Evolutionary conservation across 2,329 filamentous ascomycete genomes (phyloP), one percentile per base, ranked within the genome.

Genomic region (Rhynchosporium graminicola): DNA sequence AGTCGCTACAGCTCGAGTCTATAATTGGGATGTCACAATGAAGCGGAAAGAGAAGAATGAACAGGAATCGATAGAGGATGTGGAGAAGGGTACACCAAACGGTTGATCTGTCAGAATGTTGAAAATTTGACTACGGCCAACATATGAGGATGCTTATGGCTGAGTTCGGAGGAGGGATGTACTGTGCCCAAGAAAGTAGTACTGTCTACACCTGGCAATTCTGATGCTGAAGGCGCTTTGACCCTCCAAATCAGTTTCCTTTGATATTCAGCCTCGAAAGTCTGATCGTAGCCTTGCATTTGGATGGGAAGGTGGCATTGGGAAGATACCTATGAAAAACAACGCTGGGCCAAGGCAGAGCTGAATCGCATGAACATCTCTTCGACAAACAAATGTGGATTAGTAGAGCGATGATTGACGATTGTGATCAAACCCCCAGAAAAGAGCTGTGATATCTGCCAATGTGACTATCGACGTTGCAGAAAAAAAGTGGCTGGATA

Each of bases 11-110:
- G 95, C 95, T 28, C 84, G 95, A 67, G 93, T 99, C n/a, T 98
- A 99, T 78, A 99, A 99, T 77, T 98, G 95, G 94, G 95, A 99
- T 73, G 92, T 99, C 4, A 91, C 94, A 48, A 91, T 97, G 80
- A 91, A 96, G 78, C 83, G 95, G 70, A 97, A 97, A 80, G 92
- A 97, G 65, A 95, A 92, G 76, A 81, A 78, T 3, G 87, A 89
- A 45, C 84, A 86, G 66, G 86, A 77, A 26, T 72, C 69, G 4
- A 63, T 70, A 47, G 74, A 74, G 64, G 71, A 70, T 38, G 73
- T 71, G 51, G 75, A 74, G 67, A 69, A 68, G 59, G 71, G 72
- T 13, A 69, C 70, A 31, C 68, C 73, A 26, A 74, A 74, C 63
- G 73, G 73, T 45, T 74, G 63, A 68, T 45, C 38, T 52, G 3